Evolutionary conservation across 2,329 filamentous ascomycete genomes (phyloP), one percentile per base, ranked within the genome.

Genomic region (Neofusicoccum ribis): DNA sequence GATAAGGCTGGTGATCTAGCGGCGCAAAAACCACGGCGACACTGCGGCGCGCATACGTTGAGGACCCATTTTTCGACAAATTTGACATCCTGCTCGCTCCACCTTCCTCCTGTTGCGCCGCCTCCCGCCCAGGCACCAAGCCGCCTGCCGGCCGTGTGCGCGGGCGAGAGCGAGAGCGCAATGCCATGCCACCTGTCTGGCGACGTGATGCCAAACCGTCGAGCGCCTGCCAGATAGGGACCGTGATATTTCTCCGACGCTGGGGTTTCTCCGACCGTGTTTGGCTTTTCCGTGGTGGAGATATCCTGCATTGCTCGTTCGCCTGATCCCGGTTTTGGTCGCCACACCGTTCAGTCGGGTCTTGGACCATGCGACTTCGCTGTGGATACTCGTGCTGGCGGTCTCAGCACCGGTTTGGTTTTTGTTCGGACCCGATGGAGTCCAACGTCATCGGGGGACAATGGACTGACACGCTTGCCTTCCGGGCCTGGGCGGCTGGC

Each of bases 361-460:
- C 46, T 50, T 51, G 59, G 56, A 17, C 56, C 56, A 23, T 60
- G 56, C 56, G 20, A 47, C 9, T 37, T 43, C 59, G 46, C 46
- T 46, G 59, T 62, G 59, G 59, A 62, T 62, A 62, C 59, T 9
- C 43, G 7, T 47, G 56, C 17, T 60, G 59, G 50, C 43, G 27
- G 50, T 58, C 51, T 51, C 43, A 27, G 50, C 62, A 36, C 50
- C 49, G 60, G 39, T 44, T 54, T 51, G 61, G 46, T 54, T 47
- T 39, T 54, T 39, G 34, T 52, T 64, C 51, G 51, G 51, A 59
- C 52, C 52, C 51, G 63, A 64, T 58, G 63, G 59, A 50, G 41
- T 64, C 34, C 51, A 58, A 64, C 63, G 63, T 64, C 63, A 64
- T 64, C 63, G 51, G 63, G 51, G 51, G 51, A 59, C 49, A 12